Conservation (phyloP, 345 rosid species). For the Brassica nigra region DNA sequence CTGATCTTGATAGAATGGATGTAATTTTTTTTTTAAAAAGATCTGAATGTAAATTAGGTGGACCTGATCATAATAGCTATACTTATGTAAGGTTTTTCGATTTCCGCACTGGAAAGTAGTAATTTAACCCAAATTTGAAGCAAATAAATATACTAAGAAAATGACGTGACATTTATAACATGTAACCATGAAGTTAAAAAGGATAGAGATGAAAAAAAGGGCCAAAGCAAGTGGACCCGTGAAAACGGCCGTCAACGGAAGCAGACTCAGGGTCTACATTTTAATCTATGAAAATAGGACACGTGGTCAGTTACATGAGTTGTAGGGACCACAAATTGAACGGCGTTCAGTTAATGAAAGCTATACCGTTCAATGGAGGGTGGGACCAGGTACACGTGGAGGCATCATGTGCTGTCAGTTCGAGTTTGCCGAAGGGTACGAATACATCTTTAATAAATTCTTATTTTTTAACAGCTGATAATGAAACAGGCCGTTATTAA, state of each 20-base stretch:
- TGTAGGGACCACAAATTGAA: constrained; percentile 34
- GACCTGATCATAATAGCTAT: constrained; percentile 3
- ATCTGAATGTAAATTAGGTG: neutral
- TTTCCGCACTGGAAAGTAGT: neutral
- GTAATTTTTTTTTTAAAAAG: neutral
- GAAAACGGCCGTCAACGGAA: constrained; percentile 38
- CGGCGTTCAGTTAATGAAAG: constrained; percentile 29
- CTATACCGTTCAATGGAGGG: constrained; percentile 11
- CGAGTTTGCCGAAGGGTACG: constrained; percentile 31
- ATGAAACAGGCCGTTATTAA: constrained; percentile 33
- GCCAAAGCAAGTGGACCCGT: neutral
- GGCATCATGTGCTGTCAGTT: constrained; percentile 38
- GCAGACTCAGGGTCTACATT: constrained; percentile 24
- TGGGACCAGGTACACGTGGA: constrained; percentile 38
- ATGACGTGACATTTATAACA: constrained; percentile 28
- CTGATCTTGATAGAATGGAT: neutral
- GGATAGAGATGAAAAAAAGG: constrained; percentile 20
- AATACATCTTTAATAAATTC: constrained; percentile 22
- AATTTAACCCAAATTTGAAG: neutral
- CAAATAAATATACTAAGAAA: neutral
- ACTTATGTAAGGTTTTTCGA: neutral
- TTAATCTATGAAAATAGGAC: constrained; percentile 24
- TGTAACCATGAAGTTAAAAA: constrained; percentile 29
- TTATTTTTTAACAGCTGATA: constrained; percentile 4
- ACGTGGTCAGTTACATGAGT: constrained; percentile 39